Base-by-base conservation (phyloP, 2,329 filamentous ascomycete species). In the Xylaria sp. region DNA sequence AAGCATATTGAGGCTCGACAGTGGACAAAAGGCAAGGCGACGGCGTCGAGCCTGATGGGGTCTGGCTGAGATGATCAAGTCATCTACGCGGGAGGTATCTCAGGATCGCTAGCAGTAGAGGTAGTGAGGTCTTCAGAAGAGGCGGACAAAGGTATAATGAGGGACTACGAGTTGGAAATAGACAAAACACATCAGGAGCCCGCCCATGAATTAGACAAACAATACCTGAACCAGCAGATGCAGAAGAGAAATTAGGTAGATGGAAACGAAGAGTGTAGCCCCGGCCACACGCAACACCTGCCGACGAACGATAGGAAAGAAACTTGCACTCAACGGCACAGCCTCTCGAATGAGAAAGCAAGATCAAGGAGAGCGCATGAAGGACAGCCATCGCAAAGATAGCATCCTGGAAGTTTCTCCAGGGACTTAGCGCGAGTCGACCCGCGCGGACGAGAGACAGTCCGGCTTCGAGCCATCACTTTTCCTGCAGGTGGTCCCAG, bases 191-290 rank as follows among this genome's bases (percentile, higher is more conserved):
- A 76, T 72, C 70, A 73, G 72, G 74, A 76, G 74, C 74, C 71
- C 75, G 77, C 76, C 79, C 78, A 78, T 74, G 77, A 79, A 79
- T 77, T 73, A 78, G 79, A 80, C 80, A 81, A 83, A 82, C 79
- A 81, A 77, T 74, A 77, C 78, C 78, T 77, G 79, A 78, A 75
- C 77, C 77, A 77, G 75, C 75, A 77, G 77, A 76, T 76, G 71
- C 72, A 71, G 68, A 70, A 72, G 65, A 70, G 65, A 73, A 72
- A 65, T 65, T 70, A 72, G 72, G 73, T 74, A 75, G 76, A 77
- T 71, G 76, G 75, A 77, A 77, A 79, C 75, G 75, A 75, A 75
- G 65, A 68, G 72, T 71, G 64, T 65, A 66, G 65, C 68, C 71
- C 69, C 68, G 70, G 68, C 71, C 69, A 73, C 72, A 62, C 69